These are phyloP conservation scores for Lasiosphaeris hirsuta DNA, from an alignment of 495 filamentous ascomycete species.

Conservation along the genomic window DNA sequence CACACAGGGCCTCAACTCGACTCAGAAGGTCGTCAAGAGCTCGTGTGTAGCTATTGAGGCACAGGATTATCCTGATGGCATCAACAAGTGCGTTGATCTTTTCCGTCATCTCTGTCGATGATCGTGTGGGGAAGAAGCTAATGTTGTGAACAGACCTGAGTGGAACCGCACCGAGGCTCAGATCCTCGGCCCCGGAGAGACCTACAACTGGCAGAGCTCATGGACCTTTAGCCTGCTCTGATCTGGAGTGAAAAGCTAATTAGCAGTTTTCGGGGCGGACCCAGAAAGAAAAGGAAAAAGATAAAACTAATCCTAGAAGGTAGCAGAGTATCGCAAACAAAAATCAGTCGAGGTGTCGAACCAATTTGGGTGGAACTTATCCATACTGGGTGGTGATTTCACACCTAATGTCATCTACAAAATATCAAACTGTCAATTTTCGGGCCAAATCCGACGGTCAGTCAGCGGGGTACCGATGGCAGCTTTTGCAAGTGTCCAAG, in stretches of 20 bases:
- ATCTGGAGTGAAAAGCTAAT: not conserved
- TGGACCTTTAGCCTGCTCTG: slow-evolving; percentile 45
- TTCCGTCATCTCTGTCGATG: not conserved
- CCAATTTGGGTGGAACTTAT: too few species aligned
- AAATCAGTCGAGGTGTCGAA: too few species aligned
- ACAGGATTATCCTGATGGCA: slow-evolving; percentile 73
- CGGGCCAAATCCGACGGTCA: too few species aligned
- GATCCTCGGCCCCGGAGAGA: slow-evolving; percentile 54
- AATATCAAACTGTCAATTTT: too few species aligned
- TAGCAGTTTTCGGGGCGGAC: not conserved
- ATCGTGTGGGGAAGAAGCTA: slow-evolving; percentile 10
- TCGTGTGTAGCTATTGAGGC: slow-evolving; percentile 60
- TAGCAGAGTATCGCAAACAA: too few species aligned
- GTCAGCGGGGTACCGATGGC: too few species aligned
- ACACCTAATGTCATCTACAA: too few species aligned
- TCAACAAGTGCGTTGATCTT: slow-evolving; percentile 58
- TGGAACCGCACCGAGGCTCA: slow-evolving; percentile 62
- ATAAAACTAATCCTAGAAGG: not conserved
- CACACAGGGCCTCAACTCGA: slow-evolving; percentile 59
- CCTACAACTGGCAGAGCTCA: slow-evolving; percentile 47
- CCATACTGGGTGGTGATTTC: too few species aligned
- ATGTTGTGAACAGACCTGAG: slow-evolving; percentile 48
- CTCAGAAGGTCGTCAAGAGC: slow-evolving; percentile 49
- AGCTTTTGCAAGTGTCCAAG: too few species aligned
- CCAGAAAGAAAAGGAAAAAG: not conserved